Base-by-base conservation (phyloP, 768 basidiomycete genomes). In the Gyrodon lividus region DNA sequence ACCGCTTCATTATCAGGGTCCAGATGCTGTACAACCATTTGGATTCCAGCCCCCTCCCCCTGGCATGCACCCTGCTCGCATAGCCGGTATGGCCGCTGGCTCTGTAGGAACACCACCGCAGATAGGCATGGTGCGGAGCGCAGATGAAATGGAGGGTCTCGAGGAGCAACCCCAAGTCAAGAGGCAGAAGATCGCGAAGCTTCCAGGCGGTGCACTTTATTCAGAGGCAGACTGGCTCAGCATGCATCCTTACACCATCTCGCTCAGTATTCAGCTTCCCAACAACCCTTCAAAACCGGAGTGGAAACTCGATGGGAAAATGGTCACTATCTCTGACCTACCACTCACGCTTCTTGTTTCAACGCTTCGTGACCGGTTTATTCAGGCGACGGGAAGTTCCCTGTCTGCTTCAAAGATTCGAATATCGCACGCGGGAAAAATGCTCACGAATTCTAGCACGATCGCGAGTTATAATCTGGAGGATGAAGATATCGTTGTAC, bases 191-290 rank as follows among this genome's bases (percentile, higher is more conserved):
- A 82, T 96, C 13, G 87, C 87, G 23, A 95, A 93, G 69, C 71
- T 93, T 33, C 89, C 91, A 2, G 90, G 84, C 24, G 92, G 92
- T 0, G 83, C 83, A 48, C 70, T 87, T 50, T 97, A 95, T 69
- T 80, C 92, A 6, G 94, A 93, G 62, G 77, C 82, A 47, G 91
- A 95, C 67, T 98, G 94, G 94, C 83, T 92, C 58, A 77, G 77
- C 42, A 85, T 92, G 81, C 92, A 98, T 67, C 90, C 93, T 28
- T 87, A 95, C 59, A 89, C 96, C 12, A 91, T 98, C 61, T 86
- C 87, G 22, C 77, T 99, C 41, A 77, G 78, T 30, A 76, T 98
- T 3, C 92, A 95, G 65, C 75, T 99, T 57, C 94, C 96, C 2
- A 77, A 74, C 47, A 86, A 94, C 60, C 72, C 86, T 1, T 82